Evolutionary conservation across 306 rosid genomes (phyloP).

Genomic region (Ceratonia siliqua): DNA sequence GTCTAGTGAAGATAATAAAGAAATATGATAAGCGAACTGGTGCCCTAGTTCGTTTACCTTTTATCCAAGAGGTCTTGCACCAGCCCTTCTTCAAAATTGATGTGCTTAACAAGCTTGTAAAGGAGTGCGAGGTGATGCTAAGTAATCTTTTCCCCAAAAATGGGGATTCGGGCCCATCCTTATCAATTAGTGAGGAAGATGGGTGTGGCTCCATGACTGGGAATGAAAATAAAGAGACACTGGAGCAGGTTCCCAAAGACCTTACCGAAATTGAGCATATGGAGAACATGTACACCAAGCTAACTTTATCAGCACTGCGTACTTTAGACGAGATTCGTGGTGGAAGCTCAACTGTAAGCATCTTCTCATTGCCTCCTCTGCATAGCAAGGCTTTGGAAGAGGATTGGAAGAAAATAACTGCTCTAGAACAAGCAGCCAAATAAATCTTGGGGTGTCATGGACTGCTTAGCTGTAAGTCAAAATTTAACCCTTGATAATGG

Average conservation of each 20-base stretch:
- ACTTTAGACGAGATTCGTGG: slow-evolving; percentile 70
- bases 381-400: slow-evolving; percentile 44
- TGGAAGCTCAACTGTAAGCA: slow-evolving; percentile 76
- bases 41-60: slow-evolving; percentile 66
- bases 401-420: slow-evolving; percentile 37
- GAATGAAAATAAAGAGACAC: slow-evolving; percentile 36
- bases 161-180: slow-evolving; percentile 36
- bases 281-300: slow-evolving; percentile 67
- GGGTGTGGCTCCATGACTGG: slow-evolving; percentile 31
- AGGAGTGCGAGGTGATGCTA: slow-evolving; percentile 74
- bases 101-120: slow-evolving; percentile 67
- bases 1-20: slow-evolving; percentile 82
- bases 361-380: slow-evolving; percentile 73
- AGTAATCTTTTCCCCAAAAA: slow-evolving; percentile 60
- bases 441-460: not conserved
- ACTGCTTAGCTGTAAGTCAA: not conserved
- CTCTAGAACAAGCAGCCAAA: slow-evolving; percentile 43
- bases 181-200: slow-evolving; percentile 43
- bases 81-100: slow-evolving; percentile 87
- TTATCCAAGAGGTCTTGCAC: slow-evolving; percentile 73
- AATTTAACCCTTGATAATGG: not conserved
- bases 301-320: slow-evolving; percentile 64
- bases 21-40: slow-evolving; percentile 89
- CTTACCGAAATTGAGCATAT: slow-evolving; percentile 66
- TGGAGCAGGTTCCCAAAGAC: slow-evolving; percentile 55